Base-by-base conservation (phyloP, 2,329 filamentous ascomycete species). In the Zalaria sp. region DNA sequence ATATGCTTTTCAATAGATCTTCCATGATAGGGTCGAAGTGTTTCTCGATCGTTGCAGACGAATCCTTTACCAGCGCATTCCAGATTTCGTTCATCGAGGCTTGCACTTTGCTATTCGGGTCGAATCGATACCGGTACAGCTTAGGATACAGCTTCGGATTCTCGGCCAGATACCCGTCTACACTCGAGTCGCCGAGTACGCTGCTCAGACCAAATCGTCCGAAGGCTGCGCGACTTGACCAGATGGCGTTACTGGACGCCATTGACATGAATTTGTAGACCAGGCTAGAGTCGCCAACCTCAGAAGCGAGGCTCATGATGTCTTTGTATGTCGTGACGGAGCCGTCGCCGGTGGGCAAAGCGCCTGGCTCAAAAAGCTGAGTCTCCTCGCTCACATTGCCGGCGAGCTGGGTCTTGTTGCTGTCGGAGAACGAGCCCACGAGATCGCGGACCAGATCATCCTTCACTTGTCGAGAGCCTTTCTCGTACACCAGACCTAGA, bases 221-320 rank as follows among this genome's bases (percentile, higher is more conserved):
- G 61, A 98, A 96, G 0, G 91, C 91, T 1, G 91, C 93, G 39
- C 91, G 77, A n/a, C 87, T 93, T 1, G 87, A 89, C 91, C 91
- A 98, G 10, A 93, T 93, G 1, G 88, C 87, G 38, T 93, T 93
- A 54, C 95, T 94, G 2, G 87, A 86, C 3, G 91, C 91, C 50
- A 98, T 72, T 0, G 88, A 89, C 91, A 98, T 98, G 64, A 98
- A 96, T 46, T 88, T 86, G 66, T 98, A 98, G 1, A 96, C 84
- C n/a, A 98, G 69, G 51, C 83, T 88, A 44, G 91, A 89, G 54
- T 98, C 89, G 7, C 91, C 91, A 29, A 95, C 88, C 63, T 98
- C 91, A 35, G 89, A 85, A n/a, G 91, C 91, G 38, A 98, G 69
- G 51, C 73, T 91, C 60, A 98, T 83, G 50, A 98, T 96, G 55